Conservation (phyloP, 768 basidiomycete species). For the Pholiota microspora region DNA sequence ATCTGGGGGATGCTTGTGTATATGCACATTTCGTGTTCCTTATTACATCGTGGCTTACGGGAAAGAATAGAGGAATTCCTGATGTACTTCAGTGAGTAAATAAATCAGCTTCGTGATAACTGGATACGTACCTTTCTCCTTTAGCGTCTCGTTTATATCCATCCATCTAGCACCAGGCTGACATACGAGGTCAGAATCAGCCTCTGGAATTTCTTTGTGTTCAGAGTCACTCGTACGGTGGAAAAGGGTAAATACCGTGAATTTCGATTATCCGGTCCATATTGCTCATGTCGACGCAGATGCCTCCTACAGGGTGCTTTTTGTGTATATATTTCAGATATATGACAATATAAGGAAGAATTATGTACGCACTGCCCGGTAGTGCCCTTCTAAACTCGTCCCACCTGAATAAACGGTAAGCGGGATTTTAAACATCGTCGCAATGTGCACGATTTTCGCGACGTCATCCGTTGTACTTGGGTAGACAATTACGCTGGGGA, state of each 20-base stretch:
- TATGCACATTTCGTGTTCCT: too few species aligned
- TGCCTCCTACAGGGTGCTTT: conserved; percentile 53
- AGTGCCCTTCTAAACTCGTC: conserved; percentile 81
- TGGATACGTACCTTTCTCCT: conserved; percentile 46
- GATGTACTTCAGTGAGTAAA: not conserved
- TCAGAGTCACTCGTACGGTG: not conserved
- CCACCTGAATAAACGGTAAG: conserved; percentile 79
- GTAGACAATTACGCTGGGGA: conserved; percentile 63
- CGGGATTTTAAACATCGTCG: conserved; percentile 74
- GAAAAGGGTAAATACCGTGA: conserved; percentile 42
- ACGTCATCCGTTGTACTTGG: conserved; percentile 78
- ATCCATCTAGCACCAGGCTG: conserved; percentile 75
- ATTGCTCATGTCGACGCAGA: conserved; percentile 73
- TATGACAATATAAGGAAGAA: not conserved
- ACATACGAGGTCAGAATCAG: conserved; percentile 70
- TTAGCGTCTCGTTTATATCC: conserved; percentile 66
- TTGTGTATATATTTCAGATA: not conserved
- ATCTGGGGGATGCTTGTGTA: too few species aligned
- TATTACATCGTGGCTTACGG: too few species aligned
- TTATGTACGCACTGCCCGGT: conserved; percentile 48
- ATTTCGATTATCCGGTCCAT: conserved; percentile 83
- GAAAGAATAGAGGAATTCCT: conserved; percentile 83
- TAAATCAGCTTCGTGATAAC: not conserved
- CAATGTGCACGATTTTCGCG: conserved; percentile 71
- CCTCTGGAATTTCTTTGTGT: conserved; percentile 36